Base-by-base conservation (phyloP, 2,329 filamentous ascomycete genomes). In the Rutstroemia sp. region DNA sequence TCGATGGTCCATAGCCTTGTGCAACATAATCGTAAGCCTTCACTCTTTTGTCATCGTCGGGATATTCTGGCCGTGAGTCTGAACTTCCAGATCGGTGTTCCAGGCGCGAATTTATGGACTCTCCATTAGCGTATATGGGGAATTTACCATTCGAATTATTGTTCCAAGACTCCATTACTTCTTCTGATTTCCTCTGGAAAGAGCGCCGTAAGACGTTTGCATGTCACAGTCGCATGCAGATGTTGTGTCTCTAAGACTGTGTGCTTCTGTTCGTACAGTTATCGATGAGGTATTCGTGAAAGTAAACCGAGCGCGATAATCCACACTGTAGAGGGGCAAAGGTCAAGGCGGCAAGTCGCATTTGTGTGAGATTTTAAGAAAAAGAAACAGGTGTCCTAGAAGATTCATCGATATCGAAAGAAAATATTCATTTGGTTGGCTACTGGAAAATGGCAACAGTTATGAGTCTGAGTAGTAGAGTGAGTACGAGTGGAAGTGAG, bases 111-210 rank as follows among this genome's bases (percentile, higher is more conserved):
- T 54, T 34, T 54, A 55, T 51, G 19, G 47, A 39, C 27, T 36
- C 51, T 56, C 27, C 19, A 27, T 48, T 39, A 9, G 56, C 44
- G 39, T 58, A 57, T 54, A 57, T 48, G 44, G 49, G 53, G 27
- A 46, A 59, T 48, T 44, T 71, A 71, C 71, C 69, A 66, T 70
- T 68, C 56, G 62, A 42, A 50, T 19, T 68, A 65, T 42, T 49
- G 51, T 69, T 67, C 63, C 67, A 68, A 55, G 70, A 68, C 38
- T 66, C 68, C 72, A 73, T 73, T 21, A 51, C 58, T 57, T 48
- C 55, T 56, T 60, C 51, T 59, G 62, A 42, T 54, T 34, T 40
- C 45, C 44, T 49, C 39, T 49, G 27, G 23, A 23, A 36, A 9
- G 27, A n/a, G 48, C 12, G 21, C 38, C 45, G 21, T 49, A 21